Evolutionary conservation across 2,329 filamentous ascomycete species (phyloP).

Genomic region (Sclerotinia subarctica): DNA sequence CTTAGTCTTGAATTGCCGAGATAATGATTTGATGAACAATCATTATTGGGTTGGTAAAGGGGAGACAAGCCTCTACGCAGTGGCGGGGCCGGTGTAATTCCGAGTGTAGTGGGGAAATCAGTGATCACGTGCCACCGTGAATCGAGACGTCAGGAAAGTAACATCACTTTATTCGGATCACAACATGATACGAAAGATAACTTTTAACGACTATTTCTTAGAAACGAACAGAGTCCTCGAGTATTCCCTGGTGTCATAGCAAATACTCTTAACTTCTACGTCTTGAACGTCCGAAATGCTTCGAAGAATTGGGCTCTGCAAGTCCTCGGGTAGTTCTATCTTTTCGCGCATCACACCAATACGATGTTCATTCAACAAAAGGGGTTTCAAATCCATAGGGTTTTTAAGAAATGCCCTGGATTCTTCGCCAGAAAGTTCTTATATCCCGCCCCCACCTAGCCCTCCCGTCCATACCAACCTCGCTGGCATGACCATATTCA

Average conservation of each 20-base stretch:
- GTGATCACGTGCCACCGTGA: neutral
- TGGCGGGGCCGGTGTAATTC: neutral
- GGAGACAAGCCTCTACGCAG: neutral
- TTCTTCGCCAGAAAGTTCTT: neutral
- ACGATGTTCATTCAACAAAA: neutral
- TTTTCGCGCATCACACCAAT: neutral
- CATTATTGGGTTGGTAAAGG: neutral
- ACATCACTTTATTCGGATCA: neutral
- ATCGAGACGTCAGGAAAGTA: neutral
- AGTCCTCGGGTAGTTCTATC: neutral
- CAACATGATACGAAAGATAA: neutral
- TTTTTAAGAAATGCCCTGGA: neutral
- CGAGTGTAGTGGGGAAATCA: neutral
- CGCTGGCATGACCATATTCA: slow-evolving; percentile 4
- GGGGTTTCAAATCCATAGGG: neutral
- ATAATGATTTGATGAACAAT: neutral
- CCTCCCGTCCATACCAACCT: neutral
- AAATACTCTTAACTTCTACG: too few species aligned
- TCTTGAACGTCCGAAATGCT: neutral
- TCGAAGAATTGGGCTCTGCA: neutral
- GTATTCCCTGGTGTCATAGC: neutral
- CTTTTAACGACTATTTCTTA: neutral
- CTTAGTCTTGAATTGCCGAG: too few species aligned
- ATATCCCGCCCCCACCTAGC: neutral
- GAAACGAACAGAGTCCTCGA: too few species aligned